Evolutionary conservation across 192 early-diverging fungal species (phyloP), one percentile per base, ranked within the genome.

Genomic region (Bifiguratus adelaidae): DNA sequence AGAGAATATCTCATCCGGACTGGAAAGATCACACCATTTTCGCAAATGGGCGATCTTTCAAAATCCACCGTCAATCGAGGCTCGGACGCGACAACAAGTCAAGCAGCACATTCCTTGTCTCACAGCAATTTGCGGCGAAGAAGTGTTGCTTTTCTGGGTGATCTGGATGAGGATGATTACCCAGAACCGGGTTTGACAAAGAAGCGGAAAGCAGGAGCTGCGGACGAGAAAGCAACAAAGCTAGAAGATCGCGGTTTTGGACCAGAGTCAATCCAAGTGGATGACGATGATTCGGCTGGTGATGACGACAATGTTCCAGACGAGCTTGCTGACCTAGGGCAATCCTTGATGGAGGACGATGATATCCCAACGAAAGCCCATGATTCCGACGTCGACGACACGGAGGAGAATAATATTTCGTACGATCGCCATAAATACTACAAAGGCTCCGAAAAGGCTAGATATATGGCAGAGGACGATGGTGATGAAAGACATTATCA

Each of bases 21-120:
- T 27, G 82, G 73, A 34, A 84, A 78, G 54, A 76, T 81, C 30
- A 86, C 71, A 23, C 83, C 74, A 13, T 81, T 79, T 65, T 61
- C 74, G n/a, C 50, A 55, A 20, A 45, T 61, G 20, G 60, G 62
- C 8, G 65, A 57, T 3, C 26, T 69, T 4, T 58, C 63, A 40
- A 53, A 57, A 15, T 42, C 66, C 15, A 44, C 46, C n/a, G n/a
- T n/a, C n/a, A n/a, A n/a, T 11, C 43, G 36, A 12, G 36, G 23
- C 4, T 20, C 16, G 9, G 15, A 37, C 13, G 20, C 37, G 4
- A 30, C 30, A 20, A 50, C 26, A 22, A 38, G 41, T 36, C 45
- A 24, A 7, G 23, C 49, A 2, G 28, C 48, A 15, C 30, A 27
- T 8, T 13, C 12, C 9, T 37, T 44, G 40, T 11, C 42, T n/a